Percentiles rank a stretch among this genome's conserved stretches.
These are phyloP conservation scores for Puccinia triticina DNA, from an alignment of 1,284 basidiomycete genomes.

Conservation along the genomic window DNA sequence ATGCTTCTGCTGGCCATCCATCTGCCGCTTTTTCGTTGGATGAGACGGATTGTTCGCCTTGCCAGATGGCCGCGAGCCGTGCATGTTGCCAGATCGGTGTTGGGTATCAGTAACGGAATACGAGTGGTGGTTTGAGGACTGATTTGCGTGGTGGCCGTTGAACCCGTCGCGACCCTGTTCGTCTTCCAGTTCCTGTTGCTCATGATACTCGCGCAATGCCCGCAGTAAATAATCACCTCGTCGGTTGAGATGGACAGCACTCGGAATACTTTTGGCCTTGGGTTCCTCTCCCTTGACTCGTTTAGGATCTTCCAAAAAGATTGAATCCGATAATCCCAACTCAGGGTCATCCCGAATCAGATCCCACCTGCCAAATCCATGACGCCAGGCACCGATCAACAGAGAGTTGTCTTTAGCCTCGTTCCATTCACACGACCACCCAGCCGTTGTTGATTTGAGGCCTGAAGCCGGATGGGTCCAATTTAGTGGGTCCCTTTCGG, in stretches of 20 bases:
- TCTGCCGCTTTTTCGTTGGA: conserved; percentile 63
- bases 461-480: conserved; percentile 46
- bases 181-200: conserved; percentile 65
- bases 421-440: conserved; percentile 96
- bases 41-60: conserved; percentile 61
- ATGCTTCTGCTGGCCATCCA: neutral
- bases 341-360: conserved; percentile 84
- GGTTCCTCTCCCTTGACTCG: conserved; percentile 65
- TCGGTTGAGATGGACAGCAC: conserved; percentile 94
- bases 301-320: conserved; percentile 96
- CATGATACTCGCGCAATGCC: conserved; percentile 85
- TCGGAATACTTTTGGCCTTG: conserved; percentile 81
- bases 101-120: conserved; percentile 48
- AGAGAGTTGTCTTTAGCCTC: conserved; percentile 89
- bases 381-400: conserved; percentile 85
- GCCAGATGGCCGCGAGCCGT: conserved; percentile 40
- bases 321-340: conserved; percentile 83
- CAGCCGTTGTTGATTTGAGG: conserved; percentile 50
- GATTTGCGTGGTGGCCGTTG: neutral
- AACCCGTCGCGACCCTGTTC: conserved; percentile 40
- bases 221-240: conserved; percentile 92
- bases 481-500: conserved; percentile 48
- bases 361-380: conserved; percentile 98
- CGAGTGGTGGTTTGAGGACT: conserved; percentile 31
- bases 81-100: conserved; percentile 30